phyloP scores from a whole-genome alignment of 805 yeast genomes.

The Jamesozyma lodderae region DNA sequence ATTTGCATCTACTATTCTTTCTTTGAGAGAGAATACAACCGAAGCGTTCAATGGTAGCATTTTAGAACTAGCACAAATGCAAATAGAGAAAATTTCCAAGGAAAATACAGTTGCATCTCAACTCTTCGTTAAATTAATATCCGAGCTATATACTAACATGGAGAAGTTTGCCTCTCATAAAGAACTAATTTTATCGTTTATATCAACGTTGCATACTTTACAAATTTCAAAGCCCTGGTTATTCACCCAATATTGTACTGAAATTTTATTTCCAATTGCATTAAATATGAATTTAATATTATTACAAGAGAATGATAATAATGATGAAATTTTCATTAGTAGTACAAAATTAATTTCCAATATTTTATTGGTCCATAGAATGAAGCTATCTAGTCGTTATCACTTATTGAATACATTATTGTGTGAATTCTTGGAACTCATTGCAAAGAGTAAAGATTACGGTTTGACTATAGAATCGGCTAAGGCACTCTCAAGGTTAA shows the following conservation, averaged over 20 bases:
- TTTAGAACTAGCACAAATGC: constrained; percentile 17
- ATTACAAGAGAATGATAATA: neutral
- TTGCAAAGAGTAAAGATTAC: constrained; percentile 27
- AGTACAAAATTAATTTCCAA: constrained; percentile 48
- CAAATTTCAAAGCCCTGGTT: constrained; percentile 47
- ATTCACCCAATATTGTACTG: constrained; percentile 58
- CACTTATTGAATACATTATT: constrained; percentile 50
- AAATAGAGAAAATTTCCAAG: constrained; percentile 13
- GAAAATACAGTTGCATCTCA: constrained; percentile 15
- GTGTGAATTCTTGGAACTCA: constrained; percentile 40
- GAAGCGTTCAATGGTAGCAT: constrained; percentile 7
- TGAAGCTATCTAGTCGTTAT: constrained; percentile 60
- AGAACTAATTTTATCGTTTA: constrained; percentile 10
- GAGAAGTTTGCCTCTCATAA: constrained; percentile 5
- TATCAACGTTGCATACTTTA: constrained; percentile 33
- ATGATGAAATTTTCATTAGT: constrained; percentile 30
- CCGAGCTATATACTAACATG: constrained; percentile 21
- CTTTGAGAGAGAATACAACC: constrained; percentile 6
- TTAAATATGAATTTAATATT: constrained; percentile 5
- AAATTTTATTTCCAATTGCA: constrained; percentile 37
- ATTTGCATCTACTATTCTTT: constrained; percentile 9
- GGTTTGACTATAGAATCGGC: constrained; percentile 33
- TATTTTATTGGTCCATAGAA: constrained; percentile 58
- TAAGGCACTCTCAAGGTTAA: constrained; percentile 44
- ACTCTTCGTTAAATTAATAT: constrained; percentile 28